Percentiles rank a stretch among this genome's conserved stretches.
Conservation (phyloP, 148 eudicot genomes). For the Camellia granthamiana region DNA sequence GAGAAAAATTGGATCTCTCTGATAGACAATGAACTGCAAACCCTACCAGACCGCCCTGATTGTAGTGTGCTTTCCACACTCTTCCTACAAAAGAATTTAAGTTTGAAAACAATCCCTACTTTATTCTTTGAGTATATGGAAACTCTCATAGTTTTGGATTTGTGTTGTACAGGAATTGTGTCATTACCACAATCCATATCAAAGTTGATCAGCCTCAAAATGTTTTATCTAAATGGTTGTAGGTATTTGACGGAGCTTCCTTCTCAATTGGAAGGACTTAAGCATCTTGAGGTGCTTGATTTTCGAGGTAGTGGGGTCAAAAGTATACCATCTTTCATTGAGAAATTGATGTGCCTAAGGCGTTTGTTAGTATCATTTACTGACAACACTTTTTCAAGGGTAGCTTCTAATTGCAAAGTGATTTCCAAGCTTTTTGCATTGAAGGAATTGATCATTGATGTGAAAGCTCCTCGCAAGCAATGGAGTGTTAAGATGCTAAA, state of each 20-base stretch:
- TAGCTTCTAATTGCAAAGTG: background rate
- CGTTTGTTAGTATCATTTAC: constrained; percentile 20
- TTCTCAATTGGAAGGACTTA: constrained; percentile 1
- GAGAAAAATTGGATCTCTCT: constrained; percentile 21
- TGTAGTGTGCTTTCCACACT: constrained; percentile 21
- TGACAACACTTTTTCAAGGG: background rate
- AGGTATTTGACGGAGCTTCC: constrained; percentile 15
- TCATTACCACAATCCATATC: constrained; percentile 12
- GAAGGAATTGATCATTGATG: constrained; percentile 20
- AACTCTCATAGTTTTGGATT: constrained; percentile 11
- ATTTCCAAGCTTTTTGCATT: constrained; percentile 5
- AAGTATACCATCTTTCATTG: constrained; percentile 2
- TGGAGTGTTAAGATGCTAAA: background rate
- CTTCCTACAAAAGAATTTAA: constrained; percentile 16
- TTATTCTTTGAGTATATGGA: constrained; percentile 19
- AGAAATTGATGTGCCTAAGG: constrained; percentile 1
- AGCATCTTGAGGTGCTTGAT: constrained; percentile 20
- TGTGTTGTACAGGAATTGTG: constrained; percentile 10
- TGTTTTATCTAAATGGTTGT: constrained; percentile 18
- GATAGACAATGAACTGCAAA: constrained; percentile 4
- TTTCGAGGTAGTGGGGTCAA: constrained; percentile 18
- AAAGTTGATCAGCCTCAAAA: constrained; percentile 9
- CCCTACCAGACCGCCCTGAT: constrained; percentile 19
- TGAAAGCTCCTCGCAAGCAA: constrained; percentile 2
- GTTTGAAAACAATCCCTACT: background rate